Base-by-base conservation (phyloP, 73 alveolate genomes). In the Paramecium biaurelia region DNA sequence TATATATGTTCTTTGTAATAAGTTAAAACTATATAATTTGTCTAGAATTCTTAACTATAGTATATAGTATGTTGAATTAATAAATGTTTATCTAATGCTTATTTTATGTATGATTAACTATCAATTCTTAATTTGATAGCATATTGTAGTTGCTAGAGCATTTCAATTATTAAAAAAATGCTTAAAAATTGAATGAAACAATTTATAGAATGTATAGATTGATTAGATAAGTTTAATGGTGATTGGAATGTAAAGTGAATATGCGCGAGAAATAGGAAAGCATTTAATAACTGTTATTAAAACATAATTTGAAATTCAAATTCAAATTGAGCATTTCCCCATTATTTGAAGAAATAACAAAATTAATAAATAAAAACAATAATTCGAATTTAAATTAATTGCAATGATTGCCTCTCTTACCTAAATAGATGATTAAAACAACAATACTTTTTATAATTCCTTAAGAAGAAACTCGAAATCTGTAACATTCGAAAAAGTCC, bases 281-380 rank as follows among this genome's bases (percentile, higher is more conserved):
- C 49, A 63, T 63, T 63, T 53, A 63, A 63, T 63, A 63, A 63
- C 84, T 30, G 84, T 63, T 63, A 63, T 63, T 63, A 63, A 63
- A 63, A 63, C 84, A 63, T 63, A 63, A 63, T 63, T 63, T 63
- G 84, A 63, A 63, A 63, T 63, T 63, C 84, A 63, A 63, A 63
- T 63, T 63, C 84, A 63, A 63, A 63, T 63, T 63, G 84, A 26
- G 84, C 47, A 63, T 63, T 63, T 63, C 45, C 84, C 84, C 84
- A 63, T 26, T 63, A 63, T 63, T 63, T 63, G 84, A 63, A 63
- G 84, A 30, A 63, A 63, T 30, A 32, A 63, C 49, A 53, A 53
- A 30, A 32, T 26, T 30, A 63, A 63, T 63, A 30, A 63, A 30
- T 30, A 30, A 63, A 63, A 63, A 30, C 41, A 63, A 63, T 63